Evolutionary conservation across 805 yeast genomes (phyloP).

Genomic region (Cyberlindnera saturnus): DNA sequence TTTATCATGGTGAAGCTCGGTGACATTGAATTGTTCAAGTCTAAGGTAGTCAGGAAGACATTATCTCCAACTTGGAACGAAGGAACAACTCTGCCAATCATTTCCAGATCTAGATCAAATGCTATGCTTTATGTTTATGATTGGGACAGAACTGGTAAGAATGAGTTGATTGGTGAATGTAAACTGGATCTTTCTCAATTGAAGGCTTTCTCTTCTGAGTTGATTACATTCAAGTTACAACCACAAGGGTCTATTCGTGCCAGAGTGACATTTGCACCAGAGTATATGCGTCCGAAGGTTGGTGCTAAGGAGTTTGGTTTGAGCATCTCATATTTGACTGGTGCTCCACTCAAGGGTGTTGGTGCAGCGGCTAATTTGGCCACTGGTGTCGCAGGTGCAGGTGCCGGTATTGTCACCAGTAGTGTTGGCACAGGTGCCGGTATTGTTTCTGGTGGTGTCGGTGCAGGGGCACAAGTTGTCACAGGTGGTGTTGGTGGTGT

Average conservation of each 20-base stretch:
- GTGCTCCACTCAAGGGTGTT: conserved; percentile 43
- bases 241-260: conserved; percentile 63
- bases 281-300: conserved; percentile 60
- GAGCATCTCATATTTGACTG: conserved; percentile 34
- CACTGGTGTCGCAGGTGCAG: conserved; percentile 36
- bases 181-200: conserved; percentile 43
- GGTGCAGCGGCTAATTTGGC: conserved; percentile 36
- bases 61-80: conserved; percentile 79
- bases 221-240: conserved; percentile 43
- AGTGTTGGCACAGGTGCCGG: conserved; percentile 42
- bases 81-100: conserved; percentile 47
- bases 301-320: conserved; percentile 36
- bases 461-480: conserved; percentile 40
- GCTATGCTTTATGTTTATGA: conserved; percentile 51
- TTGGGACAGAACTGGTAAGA: conserved; percentile 75
- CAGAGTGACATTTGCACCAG: conserved; percentile 52
- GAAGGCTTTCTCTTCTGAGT: conserved; percentile 38
- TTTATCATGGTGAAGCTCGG: conserved; percentile 47
- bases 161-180: conserved; percentile 53
- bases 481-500: conserved; percentile 43
- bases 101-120: conserved; percentile 53
- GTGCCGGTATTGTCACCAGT: conserved; percentile 31
- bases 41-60: conserved; percentile 58
- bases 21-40: conserved; percentile 47
- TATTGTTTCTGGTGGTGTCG: conserved; percentile 41